These are phyloP conservation scores for Aureobasidium vineae DNA, from an alignment of 2,329 filamentous ascomycete genomes.

Conservation along the genomic window DNA sequence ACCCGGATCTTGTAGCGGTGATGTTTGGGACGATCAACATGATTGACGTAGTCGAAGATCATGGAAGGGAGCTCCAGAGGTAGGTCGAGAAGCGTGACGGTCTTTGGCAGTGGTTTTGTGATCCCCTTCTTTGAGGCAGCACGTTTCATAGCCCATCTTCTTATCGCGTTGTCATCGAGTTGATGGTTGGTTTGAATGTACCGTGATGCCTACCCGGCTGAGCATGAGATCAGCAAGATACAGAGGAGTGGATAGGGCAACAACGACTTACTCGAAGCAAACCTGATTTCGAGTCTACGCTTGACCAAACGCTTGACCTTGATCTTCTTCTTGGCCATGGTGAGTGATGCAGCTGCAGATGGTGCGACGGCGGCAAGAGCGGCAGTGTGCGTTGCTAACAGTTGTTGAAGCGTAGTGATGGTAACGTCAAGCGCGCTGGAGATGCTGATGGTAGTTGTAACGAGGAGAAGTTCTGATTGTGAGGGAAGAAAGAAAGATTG, in stretches of 20 bases:
- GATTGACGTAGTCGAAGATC: neutral
- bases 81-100: neutral
- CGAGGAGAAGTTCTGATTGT: neutral
- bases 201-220: neutral
- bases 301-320: neutral
- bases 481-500: neutral
- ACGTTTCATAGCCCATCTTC: neutral
- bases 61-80: neutral
- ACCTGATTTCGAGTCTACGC: no score
- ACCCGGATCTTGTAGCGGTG: neutral
- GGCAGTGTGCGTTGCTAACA: neutral
- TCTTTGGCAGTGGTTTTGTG: neutral
- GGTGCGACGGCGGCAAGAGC: neutral
- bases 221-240: neutral
- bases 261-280: neutral
- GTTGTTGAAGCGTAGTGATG: neutral
- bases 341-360: neutral
- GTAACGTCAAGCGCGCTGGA: neutral
- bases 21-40: neutral
- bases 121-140: neutral
- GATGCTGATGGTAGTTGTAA: neutral
- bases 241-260: accelerated
- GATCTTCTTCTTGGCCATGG: neutral
- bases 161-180: neutral
- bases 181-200: neutral